Base-by-base conservation (phyloP, 164 flowering plant species). In the Cinnamomum chago region DNA sequence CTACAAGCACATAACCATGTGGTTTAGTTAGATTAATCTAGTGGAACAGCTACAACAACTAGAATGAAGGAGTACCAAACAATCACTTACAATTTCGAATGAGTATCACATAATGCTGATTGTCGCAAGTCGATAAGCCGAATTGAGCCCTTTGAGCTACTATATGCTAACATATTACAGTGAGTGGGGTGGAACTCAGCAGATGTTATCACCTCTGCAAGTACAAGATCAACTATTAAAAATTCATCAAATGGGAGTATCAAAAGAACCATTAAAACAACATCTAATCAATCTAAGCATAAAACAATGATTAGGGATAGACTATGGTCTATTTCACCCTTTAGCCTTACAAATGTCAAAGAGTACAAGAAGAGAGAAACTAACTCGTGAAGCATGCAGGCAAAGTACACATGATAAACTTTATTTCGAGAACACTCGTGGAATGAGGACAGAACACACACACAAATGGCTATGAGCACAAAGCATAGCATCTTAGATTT, bases 61-160 rank as follows among this genome's bases (percentile, higher is more conserved):
- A 74, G 72, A 3, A 51, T n/a, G 73, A 70, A 18, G 67, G 25
- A 58, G 65, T 13, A 15, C 23, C 65, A 23, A 60, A 25, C 18
- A 47, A 72, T n/a, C 65, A 83, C 97, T 90, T 82, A 94, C 98
- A 94, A 76, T 85, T 90, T 94, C 69, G 95, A 79, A 88, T 94
- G 97, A 79, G 92, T 83, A 80, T 94, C 98, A 82, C 97, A 94
- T 55, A 94, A 78, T 67, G 98, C 98, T 75, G 97, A 91, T 71
- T 94, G 98, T 73, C 98, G 92, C 89, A 94, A 82, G 85, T 94
- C 98, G 87, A 92, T 90, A 73, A 94, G 92, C 62, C 97, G 97
- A 69, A 94, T 90, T 72, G 97, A 92, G 68, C 98, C 98, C 82
- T 91, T 94, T 73, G 98, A 94, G 81, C 98, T 95, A 86, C 97